These are phyloP conservation scores for Zygoascus flipseniorum DNA, from an alignment of 805 yeast species.

Conservation along the genomic window DNA sequence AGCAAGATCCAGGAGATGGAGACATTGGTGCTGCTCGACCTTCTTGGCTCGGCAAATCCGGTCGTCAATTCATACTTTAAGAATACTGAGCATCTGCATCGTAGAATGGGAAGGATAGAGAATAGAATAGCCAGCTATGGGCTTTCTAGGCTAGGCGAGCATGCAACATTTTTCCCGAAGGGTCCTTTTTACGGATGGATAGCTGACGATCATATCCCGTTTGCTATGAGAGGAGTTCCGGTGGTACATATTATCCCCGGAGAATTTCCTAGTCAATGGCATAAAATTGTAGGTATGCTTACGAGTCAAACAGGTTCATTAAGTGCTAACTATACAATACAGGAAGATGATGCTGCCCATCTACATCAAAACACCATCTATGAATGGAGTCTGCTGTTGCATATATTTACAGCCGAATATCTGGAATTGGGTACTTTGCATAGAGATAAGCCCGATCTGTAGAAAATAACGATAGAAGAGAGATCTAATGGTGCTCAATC, in stretches of 20 bases:
- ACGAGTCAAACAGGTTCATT: not conserved
- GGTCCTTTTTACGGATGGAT: conserved; percentile 18
- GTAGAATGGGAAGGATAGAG: conserved; percentile 32
- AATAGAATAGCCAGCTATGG: conserved; percentile 15
- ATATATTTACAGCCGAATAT: conserved; percentile 32
- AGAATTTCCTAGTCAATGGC: conserved; percentile 47
- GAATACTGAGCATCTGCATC: conserved; percentile 33
- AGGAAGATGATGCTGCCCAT: conserved; percentile 36
- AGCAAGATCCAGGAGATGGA: conserved; percentile 31
- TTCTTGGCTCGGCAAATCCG: conserved; percentile 37
- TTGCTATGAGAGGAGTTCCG: conserved; percentile 37
- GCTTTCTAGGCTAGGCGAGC: conserved; percentile 3
- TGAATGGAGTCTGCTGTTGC: conserved; percentile 39
- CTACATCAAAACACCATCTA: conserved; percentile 33
- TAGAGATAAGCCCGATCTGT: not conserved
- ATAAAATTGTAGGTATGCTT: conserved; percentile 27
- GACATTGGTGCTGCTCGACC: conserved; percentile 41
- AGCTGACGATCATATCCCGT: conserved; percentile 51
- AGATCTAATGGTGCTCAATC: not conserved
- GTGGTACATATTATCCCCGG: conserved; percentile 46
- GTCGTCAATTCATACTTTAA: conserved; percentile 37
- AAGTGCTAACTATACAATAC: not conserved
- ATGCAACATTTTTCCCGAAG: conserved; percentile 12
- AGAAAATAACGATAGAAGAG: not conserved
- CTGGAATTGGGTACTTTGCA: conserved; percentile 15